Evolutionary conservation across 179 eudicot genomes (phyloP), one percentile per base, ranked within the genome.

Genomic region (Gypsophila paniculata): DNA sequence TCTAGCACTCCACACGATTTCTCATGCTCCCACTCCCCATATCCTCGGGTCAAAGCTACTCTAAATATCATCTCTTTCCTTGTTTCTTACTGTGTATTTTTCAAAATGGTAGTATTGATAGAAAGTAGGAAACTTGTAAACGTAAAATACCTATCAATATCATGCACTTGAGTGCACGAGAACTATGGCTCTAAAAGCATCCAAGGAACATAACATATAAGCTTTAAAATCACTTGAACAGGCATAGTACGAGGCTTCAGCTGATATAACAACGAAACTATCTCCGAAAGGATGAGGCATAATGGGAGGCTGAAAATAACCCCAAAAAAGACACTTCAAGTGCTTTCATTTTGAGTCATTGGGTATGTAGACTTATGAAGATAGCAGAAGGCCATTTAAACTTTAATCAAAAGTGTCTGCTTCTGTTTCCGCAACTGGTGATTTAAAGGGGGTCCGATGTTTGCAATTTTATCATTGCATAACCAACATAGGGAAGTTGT

Each of bases 141-240:
- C 34, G 18, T 34, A 7, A 59, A 59, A 25, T 59, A 14, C 7
- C 15, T 15, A 59, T 58, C 11, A 23, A 22, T 19, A 54, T 11
- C 23, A 54, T 54, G 1, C 38, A 26, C 38, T 59, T 25, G 39
- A 60, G 59, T 60, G 5, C n/a, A 29, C 39, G 48, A 14, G 13
- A 8, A 34, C 66, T 19, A 14, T 34, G 21, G 48, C 44, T 8
- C 44, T 32, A 15, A 62, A 62, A 62, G 66, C 44, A 62, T 62
- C 22, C 36, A 19, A 15, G 11, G 66, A 61, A 26, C 26, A 1
- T 21, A 38, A 17, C 23, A 62, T 4, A 12, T 25, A 19, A 36
- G 36, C 48, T 62, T 62, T 62, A 29, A n/a, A 36, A 38, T 62
- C 66, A 62, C 36, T 32, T 36, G 46, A 62, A 62, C 18, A n/a